Base-by-base conservation (phyloP, 768 basidiomycete species). In the Phylloporus scabripes region DNA sequence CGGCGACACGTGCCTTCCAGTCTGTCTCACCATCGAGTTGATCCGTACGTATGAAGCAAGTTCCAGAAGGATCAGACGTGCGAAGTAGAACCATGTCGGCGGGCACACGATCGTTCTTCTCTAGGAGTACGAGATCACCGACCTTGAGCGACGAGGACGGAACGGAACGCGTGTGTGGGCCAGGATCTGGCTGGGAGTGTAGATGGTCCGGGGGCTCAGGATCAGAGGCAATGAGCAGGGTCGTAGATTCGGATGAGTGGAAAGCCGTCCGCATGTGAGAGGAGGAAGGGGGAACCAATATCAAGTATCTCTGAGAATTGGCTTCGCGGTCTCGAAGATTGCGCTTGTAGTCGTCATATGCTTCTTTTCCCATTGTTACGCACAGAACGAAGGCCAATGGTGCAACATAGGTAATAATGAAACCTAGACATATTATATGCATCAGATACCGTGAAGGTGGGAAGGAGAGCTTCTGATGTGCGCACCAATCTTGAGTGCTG, bases 11-110 rank as follows among this genome's bases (percentile, higher is more conserved):
- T 42, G 97, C 73, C 66, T 99, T 99, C 96, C 96, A 98, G 60
- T 99, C 96, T 4, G 96, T 99, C 70, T 99, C 96, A 37, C 96
- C 96, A 55, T 99, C 96, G 24, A 99, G 76, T 62, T 98, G 96
- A 68, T 99, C 96, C 2, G 95, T 99, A 9, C 96, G 80, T 53
- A 99, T 91, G 67, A 98, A 99, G 65, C 95, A 97, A 2, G 93
- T 93, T 2, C 96, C 96, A 21, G 86, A 85, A 3, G 81, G 70
- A 60, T 99, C 95, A 4, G 83, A 85, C 0, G 96, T 98, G 37
- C 84, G 80, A 9, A 99, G 74, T 9, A 99, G 75, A 9, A 97
- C 80, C 60, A 97, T 76, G 62, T 99, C 96, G 4, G 96, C 90
- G 0, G 96, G 96, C 1, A 99, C 92, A 23, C 96, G 80, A 62